phyloP scores from a whole-genome alignment of 202 grass and related monocot genomes.

The Cymbopogon flexuosus region DNA sequence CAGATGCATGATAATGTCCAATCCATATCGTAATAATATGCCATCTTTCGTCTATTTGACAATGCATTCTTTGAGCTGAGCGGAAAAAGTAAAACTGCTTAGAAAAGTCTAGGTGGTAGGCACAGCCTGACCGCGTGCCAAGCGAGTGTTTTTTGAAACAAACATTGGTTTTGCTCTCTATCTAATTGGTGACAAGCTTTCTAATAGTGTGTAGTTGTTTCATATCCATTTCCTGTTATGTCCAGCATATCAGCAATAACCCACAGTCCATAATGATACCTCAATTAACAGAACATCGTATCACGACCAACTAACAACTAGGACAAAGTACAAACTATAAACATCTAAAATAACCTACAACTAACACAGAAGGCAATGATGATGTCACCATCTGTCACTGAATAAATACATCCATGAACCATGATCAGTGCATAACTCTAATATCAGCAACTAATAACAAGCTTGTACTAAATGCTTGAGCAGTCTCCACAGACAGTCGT shows the following conservation, averaged over 20 bases:
- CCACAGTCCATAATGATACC: not conserved
- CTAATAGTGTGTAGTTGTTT: constrained; percentile 18
- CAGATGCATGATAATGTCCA: not conserved
- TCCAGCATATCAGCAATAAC: not conserved
- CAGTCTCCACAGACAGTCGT: not conserved
- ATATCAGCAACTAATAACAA: not conserved
- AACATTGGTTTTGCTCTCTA: not conserved
- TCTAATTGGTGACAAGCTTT: not conserved
- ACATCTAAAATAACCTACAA: not conserved
- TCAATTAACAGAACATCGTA: not conserved
- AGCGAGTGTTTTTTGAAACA: not conserved
- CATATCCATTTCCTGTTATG: not conserved
- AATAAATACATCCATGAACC: not conserved
- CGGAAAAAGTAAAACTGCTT: not conserved
- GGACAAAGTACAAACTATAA: not conserved
- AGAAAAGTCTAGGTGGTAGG: not conserved
- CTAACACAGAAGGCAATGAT: not conserved
- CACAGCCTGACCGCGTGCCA: not conserved
- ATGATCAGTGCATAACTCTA: not conserved
- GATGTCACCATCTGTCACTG: not conserved
- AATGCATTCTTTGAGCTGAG: not conserved
- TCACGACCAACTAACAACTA: not conserved
- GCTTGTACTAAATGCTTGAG: not conserved
- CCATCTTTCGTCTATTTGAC: no score
- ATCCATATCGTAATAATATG: no score